Evolutionary conservation across 306 rosid genomes (phyloP), one percentile per base, ranked within the genome.

Genomic region (Gleditsia sinensis): DNA sequence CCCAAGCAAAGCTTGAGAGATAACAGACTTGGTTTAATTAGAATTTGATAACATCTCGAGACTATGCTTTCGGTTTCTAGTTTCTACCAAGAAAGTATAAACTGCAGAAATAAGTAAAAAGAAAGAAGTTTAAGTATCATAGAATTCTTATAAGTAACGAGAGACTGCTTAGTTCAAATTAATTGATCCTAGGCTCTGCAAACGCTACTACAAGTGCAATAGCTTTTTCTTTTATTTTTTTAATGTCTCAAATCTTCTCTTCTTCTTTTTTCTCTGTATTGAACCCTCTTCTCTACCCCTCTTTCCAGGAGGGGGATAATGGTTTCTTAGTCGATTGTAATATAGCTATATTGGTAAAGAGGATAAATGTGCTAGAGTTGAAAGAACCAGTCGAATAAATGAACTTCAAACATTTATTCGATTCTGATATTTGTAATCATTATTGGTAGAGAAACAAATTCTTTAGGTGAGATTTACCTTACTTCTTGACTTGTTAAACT

Each of bases 401-500:
- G 43, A 48, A 19, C 36, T 49, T 68, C 58, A 45, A 45, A 39
- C 20, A 49, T 49, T 45, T 20, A 27, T 20, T 37, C 11, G 28
- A 45, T 43, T 67, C 14, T 58, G 24, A 53, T 8, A 37, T 25
- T 71, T 64, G 48, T 46, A 43, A 43, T 16, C 32, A 76, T 62
- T 80, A 59, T 25, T 69, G 82, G 64, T 30, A 16, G 17, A 27
- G 42, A 56, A 56, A 43, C 55, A 24, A 69, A 40, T 46, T 46
- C 57, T 54, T 57, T 59, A 65, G 43, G 27, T 56, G 24, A 48
- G 43, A 81, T 56, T 84, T 85, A 94, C 98, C 98, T 94, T 86
- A 81, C 71, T 93, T 78, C 78, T 85, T 60, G 91, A 88, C 72
- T 65, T 61, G 76, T 83, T 88, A 75, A 67, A 28, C 71, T 75